Evolutionary conservation across 2,329 filamentous ascomycete species (phyloP).

Genomic region (Scedosporium minutisporum): DNA sequence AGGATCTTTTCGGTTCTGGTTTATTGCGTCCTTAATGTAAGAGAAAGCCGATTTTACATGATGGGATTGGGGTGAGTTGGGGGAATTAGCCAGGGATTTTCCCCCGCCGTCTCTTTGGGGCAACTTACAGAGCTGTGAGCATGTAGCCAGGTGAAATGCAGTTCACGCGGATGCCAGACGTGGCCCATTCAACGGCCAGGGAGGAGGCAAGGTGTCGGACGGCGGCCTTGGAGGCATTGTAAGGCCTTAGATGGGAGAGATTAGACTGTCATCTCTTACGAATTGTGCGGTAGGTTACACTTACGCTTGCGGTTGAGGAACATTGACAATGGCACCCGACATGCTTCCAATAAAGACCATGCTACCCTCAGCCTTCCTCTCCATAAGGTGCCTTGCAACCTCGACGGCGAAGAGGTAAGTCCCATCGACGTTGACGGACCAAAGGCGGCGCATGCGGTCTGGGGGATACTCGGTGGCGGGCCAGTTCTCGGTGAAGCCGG

Average conservation of each 20-base stretch:
- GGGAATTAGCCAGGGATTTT: not conserved
- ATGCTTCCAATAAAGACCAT: constrained; percentile 73
- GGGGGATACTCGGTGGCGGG: constrained; percentile 84
- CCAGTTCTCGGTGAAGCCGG: constrained; percentile 93
- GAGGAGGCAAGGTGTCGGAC: constrained; percentile 72
- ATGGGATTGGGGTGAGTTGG: not conserved
- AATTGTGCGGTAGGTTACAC: not conserved
- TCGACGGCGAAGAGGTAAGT: constrained; percentile 69
- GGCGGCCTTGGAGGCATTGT: constrained; percentile 80
- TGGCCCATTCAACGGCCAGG: constrained; percentile 76
- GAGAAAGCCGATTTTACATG: not conserved
- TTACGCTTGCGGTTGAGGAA: constrained; percentile 63
- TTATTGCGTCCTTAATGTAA: constrained; percentile 3
- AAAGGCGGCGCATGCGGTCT: constrained; percentile 67
- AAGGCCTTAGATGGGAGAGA: constrained; percentile 37
- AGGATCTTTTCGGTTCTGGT: constrained; percentile 83
- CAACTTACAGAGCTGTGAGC: constrained; percentile 65
- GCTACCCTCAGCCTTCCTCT: constrained; percentile 57
- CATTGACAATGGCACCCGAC: constrained; percentile 79
- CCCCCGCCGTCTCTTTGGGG: not conserved
- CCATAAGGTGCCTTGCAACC: constrained; percentile 65
- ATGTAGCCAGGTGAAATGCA: constrained; percentile 80
- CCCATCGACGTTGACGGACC: constrained; percentile 75
- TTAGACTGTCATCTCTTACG: not conserved
- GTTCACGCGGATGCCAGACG: constrained; percentile 73